Conservation (phyloP, 129 eudicot genomes). For the Flaveria robusta region DNA sequence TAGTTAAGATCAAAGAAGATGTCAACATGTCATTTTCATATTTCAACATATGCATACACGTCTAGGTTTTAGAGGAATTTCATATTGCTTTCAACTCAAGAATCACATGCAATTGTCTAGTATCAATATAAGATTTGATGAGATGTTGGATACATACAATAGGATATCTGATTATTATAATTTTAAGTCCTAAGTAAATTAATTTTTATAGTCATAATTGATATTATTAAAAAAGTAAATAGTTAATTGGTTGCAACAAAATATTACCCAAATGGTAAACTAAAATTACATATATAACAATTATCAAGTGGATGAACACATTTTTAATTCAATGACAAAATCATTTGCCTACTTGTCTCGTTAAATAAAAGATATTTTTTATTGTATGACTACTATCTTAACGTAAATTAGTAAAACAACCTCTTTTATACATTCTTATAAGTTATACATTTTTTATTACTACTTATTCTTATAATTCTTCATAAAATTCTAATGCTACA, state of each 20-base stretch:
- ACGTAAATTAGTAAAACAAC: no score
- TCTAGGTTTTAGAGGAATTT: background rate
- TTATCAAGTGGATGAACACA: no score
- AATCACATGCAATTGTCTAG: background rate
- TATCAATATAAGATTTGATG: background rate
- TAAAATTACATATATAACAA: no score
- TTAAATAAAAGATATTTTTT: no score
- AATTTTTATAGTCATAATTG: background rate
- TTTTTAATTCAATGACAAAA: no score
- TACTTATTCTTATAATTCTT: no score
- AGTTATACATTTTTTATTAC: no score
- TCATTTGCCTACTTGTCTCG: no score
- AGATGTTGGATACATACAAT: background rate
- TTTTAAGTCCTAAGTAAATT: background rate
- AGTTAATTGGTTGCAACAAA: background rate
- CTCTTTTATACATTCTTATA: no score
- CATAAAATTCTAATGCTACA: no score
- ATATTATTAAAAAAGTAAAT: background rate
- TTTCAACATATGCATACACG: background rate
- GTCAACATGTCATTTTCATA: conserved; percentile 14
- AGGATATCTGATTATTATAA: background rate
- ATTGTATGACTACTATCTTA: no score
- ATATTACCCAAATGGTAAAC: no score
- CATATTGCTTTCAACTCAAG: background rate
- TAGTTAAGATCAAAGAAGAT: conserved; percentile 5